phyloP scores from a whole-genome alignment of 1,284 basidiomycete genomes.

The Entoloma clypeatum region DNA sequence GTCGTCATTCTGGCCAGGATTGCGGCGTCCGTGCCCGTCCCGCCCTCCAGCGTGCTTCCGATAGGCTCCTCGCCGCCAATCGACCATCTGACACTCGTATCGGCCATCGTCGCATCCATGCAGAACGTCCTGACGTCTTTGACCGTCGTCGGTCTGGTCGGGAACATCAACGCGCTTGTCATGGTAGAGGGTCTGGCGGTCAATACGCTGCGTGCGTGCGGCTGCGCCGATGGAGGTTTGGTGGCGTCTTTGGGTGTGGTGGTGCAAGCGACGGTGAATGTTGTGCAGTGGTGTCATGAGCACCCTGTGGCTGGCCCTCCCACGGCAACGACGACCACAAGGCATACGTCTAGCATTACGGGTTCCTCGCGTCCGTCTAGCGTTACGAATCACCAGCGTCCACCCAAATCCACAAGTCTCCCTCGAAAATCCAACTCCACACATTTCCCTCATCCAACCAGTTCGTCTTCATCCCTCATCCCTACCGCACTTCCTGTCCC shows the following conservation, averaged over 20 bases:
- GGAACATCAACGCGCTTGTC: constrained; percentile 13
- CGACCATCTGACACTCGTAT: constrained; percentile 10
- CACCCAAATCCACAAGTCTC: not conserved
- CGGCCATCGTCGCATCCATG: constrained; percentile 8
- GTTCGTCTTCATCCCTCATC: not conserved
- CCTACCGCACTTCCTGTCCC: constrained; percentile 1
- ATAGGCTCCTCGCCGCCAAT: constrained; percentile 7
- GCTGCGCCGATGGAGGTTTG: constrained; percentile 6
- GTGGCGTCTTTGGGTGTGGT: constrained; percentile 11
- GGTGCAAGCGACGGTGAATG: constrained; percentile 9
- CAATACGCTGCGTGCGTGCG: constrained; percentile 10
- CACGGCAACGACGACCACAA: not conserved
- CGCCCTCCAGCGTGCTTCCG: not conserved
- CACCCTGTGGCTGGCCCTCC: constrained; percentile 6
- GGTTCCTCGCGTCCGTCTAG: too few relatives aligned
- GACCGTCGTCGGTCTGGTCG: constrained; percentile 9
- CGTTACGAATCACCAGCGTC: too few relatives aligned
- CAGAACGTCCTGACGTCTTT: constrained; percentile 13
- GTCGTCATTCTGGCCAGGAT: constrained; percentile 10
- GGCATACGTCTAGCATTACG: too few relatives aligned
- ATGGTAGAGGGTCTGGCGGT: constrained; percentile 10
- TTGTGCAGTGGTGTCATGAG: constrained; percentile 14
- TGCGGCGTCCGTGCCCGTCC: constrained; percentile 4
- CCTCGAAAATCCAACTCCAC: too few relatives aligned
- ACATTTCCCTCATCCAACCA: not conserved